Percentiles rank a stretch among this genome's conserved stretches.
Evolutionary conservation across 257 asterid genomes (phyloP).

Genomic region (Solanum lycopersicoides): DNA sequence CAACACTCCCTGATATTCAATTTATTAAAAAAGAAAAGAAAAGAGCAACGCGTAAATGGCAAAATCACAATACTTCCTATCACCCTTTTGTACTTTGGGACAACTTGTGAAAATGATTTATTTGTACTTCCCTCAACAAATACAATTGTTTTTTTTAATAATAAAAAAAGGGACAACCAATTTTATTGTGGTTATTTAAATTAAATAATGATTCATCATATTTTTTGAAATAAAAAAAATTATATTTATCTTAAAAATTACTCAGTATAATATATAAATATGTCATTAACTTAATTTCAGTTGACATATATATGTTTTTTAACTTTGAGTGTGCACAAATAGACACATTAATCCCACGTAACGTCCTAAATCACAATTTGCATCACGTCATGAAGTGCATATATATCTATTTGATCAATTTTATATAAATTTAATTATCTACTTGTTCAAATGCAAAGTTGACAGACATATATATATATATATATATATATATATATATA

Average conservation of each 20-base stretch:
- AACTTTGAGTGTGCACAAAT: neutral
- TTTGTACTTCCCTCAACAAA: too few relatives aligned
- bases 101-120: neutral
- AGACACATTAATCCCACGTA: neutral
- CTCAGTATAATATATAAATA: too few relatives aligned
- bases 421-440: too few relatives aligned
- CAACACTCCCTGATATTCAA: neutral
- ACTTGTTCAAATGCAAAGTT: neutral
- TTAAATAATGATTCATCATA: neutral
- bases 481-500: too few relatives aligned
- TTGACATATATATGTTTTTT: neutral
- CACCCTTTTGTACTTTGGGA: neutral
- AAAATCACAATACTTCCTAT: neutral
- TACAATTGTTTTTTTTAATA: too few relatives aligned
- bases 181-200: too few relatives aligned
- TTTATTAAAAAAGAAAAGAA: too few relatives aligned
- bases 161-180: neutral
- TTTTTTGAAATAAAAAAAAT: too few relatives aligned
- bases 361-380: neutral
- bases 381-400: neutral
- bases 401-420: too few relatives aligned
- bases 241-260: too few relatives aligned
- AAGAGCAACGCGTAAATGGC: neutral
- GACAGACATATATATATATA: too few relatives aligned
- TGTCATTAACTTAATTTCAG: neutral